phyloP scores from a whole-genome alignment of 257 asterid genomes.

The Thymus quinquecostatus region DNA sequence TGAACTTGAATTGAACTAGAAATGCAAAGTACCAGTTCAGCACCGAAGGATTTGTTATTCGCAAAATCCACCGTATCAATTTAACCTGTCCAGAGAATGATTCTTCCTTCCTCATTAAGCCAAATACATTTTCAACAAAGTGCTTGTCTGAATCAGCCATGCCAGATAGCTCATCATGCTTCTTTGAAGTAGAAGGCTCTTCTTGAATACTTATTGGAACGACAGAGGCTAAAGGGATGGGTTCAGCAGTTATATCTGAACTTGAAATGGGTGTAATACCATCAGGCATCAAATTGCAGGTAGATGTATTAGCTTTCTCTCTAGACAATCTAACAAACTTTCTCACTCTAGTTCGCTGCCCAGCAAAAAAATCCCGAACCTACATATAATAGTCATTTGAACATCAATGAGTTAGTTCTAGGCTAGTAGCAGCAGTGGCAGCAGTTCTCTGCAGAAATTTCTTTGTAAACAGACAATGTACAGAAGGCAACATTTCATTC shows the following conservation, averaged over 20 bases:
- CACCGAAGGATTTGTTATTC: conserved; percentile 64
- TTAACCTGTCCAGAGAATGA: conserved; percentile 86
- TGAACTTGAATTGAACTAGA: not conserved
- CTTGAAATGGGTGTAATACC: conserved; percentile 46
- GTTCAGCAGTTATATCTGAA: conserved; percentile 51
- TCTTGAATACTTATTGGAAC: conserved; percentile 59
- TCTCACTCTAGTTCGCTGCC: conserved; percentile 86
- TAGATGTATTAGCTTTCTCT: conserved; percentile 59
- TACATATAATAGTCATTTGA: conserved; percentile 34
- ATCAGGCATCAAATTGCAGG: conserved; percentile 43
- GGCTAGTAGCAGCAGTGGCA: not conserved
- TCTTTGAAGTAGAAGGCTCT: conserved; percentile 60
- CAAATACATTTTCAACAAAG: conserved; percentile 71
- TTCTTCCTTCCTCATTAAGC: conserved; percentile 86
- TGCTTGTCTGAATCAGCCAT: conserved; percentile 61
- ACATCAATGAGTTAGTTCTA: conserved; percentile 13
- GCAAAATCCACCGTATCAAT: conserved; percentile 85
- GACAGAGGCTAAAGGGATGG: conserved; percentile 62
- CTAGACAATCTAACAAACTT: conserved; percentile 66
- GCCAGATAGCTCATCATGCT: conserved; percentile 55
- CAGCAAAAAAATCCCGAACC: conserved; percentile 86
- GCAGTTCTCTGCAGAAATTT: not conserved
- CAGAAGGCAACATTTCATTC: not conserved
- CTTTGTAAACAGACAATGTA: not conserved
- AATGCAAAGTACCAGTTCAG: conserved; percentile 62